Base-by-base conservation (phyloP, 2,329 filamentous ascomycete genomes). In the Neonectria punicea region DNA sequence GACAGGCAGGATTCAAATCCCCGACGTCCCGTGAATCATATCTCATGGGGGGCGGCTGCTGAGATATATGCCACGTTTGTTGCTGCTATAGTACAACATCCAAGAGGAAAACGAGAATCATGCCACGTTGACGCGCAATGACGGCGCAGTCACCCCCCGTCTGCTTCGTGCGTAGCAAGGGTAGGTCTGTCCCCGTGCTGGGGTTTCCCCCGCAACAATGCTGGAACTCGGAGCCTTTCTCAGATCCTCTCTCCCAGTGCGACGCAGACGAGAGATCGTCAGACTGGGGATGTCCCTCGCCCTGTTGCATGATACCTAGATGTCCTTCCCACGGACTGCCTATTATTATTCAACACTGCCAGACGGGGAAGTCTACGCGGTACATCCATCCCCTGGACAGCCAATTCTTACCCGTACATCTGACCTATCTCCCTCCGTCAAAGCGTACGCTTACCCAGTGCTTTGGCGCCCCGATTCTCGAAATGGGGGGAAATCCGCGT, bases 71-170 rank as follows among this genome's bases (percentile, higher is more conserved):
- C 54, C 54, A 57, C 54, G 54, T 39, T 49, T 22, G 25, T 18
- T 20, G 43, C 43, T 55, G 20, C 13, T 25, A 30, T 30, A 30
- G 30, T 30, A 30, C 30, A 50, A 25, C 25, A 50, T 58, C 39
- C 2, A 63, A 30, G 39, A 50, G 36, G 30, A 53, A 53, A 61
- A 46, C 50, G 22, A 49, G 14, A 43, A 73, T 70, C 49, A 56
- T 68, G 56, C 65, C 69, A 65, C 58, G 51, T 47, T 59, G 50
- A 69, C 41, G 63, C 67, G 50, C 54, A 34, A 22, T 50, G 53
- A 68, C 49, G 69, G 63, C 69, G 36, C 66, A 64, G 67, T 60
- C 60, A 34, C 22, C 44, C 25, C 25, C 36, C 44, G 16, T 63
- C 54, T 59, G 67, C 57, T 62, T 67, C 66, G 57, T 39, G 51